These are phyloP conservation scores for Pinus tabuliformis DNA, from an alignment of 75 land plant genomes.

Conservation along the genomic window DNA sequence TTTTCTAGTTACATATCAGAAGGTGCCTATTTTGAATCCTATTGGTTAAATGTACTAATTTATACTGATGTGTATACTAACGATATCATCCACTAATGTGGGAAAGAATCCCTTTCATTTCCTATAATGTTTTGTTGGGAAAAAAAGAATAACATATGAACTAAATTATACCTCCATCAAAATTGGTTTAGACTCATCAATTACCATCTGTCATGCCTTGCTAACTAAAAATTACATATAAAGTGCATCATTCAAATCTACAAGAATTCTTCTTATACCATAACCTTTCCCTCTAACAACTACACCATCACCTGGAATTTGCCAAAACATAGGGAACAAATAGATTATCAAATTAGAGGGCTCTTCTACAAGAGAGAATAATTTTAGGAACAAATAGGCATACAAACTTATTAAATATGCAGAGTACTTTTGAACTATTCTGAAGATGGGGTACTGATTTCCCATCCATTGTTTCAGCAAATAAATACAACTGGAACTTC, in stretches of 20 bases:
- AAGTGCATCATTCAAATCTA: constrained; percentile 91
- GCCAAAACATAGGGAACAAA: background rate
- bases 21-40: no score
- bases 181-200: constrained; percentile 65
- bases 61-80: background rate
- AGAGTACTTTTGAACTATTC: constrained; percentile 82
- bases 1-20: no score
- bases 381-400: background rate
- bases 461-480: constrained; percentile 94
- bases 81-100: background rate
- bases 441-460: constrained; percentile 77
- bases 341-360: background rate
- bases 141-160: background rate
- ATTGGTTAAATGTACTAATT: no score
- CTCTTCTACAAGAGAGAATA: background rate
- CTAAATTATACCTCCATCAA: constrained; percentile 63
- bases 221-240: constrained; percentile 69
- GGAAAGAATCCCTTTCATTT: background rate
- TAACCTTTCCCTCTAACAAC: constrained; percentile 80
- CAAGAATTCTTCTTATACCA: constrained; percentile 79
- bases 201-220: constrained; percentile 73
- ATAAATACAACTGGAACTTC: constrained; percentile 78
- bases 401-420: background rate
- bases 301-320: constrained; percentile 72
- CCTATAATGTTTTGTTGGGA: no score